Conservation (phyloP, 352 stramenopile genomes). For the Globisporangium emineosum region DNA sequence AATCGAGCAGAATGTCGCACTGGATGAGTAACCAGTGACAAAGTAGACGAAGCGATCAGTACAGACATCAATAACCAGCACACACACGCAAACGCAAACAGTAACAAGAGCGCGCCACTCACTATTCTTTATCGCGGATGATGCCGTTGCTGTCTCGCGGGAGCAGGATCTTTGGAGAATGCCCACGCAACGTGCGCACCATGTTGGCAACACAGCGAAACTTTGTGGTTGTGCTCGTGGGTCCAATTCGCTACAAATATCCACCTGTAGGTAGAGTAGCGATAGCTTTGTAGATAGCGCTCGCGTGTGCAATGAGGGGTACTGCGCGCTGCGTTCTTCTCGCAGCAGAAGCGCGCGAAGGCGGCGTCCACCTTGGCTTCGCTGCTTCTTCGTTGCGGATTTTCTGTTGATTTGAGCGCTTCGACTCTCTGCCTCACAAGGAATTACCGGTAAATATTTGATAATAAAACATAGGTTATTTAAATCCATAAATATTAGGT, state of each 20-base stretch:
- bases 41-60: not conserved
- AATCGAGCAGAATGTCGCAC: constrained; percentile 60
- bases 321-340: not conserved
- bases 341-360: not conserved
- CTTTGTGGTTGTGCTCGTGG: not conserved
- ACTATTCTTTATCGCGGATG: constrained; percentile 32
- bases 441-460: no score
- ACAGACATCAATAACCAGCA: not conserved
- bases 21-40: constrained; percentile 12
- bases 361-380: not conserved
- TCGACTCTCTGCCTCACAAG: no score
- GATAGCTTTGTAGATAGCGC: not conserved
- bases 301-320: not conserved
- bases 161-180: constrained; percentile 10
- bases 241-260: not conserved
- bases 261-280: not conserved
- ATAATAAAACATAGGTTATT: no score
- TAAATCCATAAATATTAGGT: no score
- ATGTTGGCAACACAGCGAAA: not conserved
- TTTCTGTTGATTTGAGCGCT: no score
- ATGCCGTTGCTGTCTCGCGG: constrained; percentile 4
- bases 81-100: constrained; percentile 6
- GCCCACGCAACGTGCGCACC: not conserved
- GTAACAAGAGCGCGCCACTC: constrained; percentile 13
- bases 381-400: not conserved